Conservation (phyloP, 805 yeast species). For the Isabelozyma gotoi region DNA sequence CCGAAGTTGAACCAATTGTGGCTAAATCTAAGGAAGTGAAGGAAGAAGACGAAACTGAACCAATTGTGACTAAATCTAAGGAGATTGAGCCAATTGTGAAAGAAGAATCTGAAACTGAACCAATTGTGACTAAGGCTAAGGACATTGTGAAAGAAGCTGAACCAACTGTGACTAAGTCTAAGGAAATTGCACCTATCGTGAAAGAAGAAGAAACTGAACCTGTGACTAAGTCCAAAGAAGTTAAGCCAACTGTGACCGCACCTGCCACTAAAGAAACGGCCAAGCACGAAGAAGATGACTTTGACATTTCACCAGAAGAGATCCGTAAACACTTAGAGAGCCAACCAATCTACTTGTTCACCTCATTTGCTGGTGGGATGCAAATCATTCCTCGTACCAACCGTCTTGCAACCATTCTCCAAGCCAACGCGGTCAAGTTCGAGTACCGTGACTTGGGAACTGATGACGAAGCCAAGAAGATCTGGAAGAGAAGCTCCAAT, state of each 20-base stretch:
- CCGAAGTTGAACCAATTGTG: constrained; percentile 50
- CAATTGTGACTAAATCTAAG: constrained; percentile 43
- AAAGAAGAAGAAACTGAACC: constrained; percentile 3
- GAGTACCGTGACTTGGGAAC: constrained; percentile 80
- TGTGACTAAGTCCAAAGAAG: constrained; percentile 3
- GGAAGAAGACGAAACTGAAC: background rate
- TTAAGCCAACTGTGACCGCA: background rate
- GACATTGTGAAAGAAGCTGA: constrained; percentile 7
- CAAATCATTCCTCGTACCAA: constrained; percentile 77
- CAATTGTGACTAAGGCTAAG: constrained; percentile 13
- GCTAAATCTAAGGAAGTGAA: constrained; percentile 1
- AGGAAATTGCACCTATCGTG: constrained; percentile 4
- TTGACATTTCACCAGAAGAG: constrained; percentile 41
- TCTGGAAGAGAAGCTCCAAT: constrained; percentile 74
- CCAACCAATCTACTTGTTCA: constrained; percentile 72
- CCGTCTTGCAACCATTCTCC: constrained; percentile 68
- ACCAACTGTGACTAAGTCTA: constrained; percentile 9
- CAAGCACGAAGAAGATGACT: constrained; percentile 13
- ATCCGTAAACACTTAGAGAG: constrained; percentile 41
- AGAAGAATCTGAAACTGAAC: constrained; percentile 61
- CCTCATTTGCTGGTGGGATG: constrained; percentile 87
- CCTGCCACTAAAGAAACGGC: constrained; percentile 8
- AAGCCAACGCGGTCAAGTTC: constrained; percentile 69
- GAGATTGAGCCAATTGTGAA: constrained; percentile 45
- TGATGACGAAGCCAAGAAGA: constrained; percentile 78